Evolutionary conservation across 805 yeast genomes (phyloP).

Genomic region (Schwanniomyces pseudopolymorphus): DNA sequence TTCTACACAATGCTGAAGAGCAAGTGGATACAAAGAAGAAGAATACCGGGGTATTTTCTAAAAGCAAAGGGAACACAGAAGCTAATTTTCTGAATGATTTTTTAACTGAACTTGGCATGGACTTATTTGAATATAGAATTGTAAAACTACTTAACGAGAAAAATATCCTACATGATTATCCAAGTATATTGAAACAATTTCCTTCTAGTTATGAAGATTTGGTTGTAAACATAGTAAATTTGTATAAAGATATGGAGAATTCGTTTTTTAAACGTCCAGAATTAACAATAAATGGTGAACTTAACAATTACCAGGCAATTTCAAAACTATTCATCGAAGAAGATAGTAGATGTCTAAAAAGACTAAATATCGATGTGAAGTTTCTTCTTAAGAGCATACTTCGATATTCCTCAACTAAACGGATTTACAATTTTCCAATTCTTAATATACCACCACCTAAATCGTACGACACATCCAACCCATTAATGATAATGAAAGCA

Average conservation of each 20-base stretch:
- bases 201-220: conserved; percentile 7
- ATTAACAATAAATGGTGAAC: conserved; percentile 1
- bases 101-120: conserved; percentile 11
- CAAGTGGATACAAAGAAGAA: neutral
- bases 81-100: conserved; percentile 1
- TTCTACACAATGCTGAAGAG: conserved; percentile 9
- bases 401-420: conserved; percentile 3
- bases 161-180: conserved; percentile 8
- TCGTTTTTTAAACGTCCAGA: neutral
- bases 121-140: conserved; percentile 12
- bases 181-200: conserved; percentile 7
- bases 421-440: conserved; percentile 9
- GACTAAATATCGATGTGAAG: conserved; percentile 9
- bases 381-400: conserved; percentile 3
- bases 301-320: conserved; percentile 7
- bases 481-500: conserved; percentile 7
- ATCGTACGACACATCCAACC: conserved; percentile 5
- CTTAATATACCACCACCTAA: conserved; percentile 7
- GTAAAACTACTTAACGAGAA: conserved; percentile 12
- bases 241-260: conserved; percentile 3
- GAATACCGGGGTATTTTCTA: neutral
- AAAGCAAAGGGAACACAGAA: neutral
- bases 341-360: conserved; percentile 8
- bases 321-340: conserved; percentile 8
- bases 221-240: conserved; percentile 5